Conservation (phyloP, 106 monocot species). For the Dactylorhiza incarnata region DNA sequence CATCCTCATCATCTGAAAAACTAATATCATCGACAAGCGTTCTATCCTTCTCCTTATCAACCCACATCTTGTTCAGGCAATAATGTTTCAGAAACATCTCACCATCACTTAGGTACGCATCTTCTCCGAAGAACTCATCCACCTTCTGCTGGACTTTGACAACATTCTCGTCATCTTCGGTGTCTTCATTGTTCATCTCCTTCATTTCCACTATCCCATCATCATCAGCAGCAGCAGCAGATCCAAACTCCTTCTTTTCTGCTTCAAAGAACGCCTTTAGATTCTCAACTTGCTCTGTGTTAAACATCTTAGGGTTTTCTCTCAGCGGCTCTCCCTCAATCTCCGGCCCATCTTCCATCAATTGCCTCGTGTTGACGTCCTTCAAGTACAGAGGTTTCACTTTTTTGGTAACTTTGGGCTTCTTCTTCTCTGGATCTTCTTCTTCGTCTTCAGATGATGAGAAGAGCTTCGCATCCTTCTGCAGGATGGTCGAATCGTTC, state of each 20-base stretch:
- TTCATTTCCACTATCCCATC: constrained; percentile 52
- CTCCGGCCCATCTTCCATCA: constrained; percentile 80
- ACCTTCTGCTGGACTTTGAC: constrained; percentile 36
- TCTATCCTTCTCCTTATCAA: constrained; percentile 35
- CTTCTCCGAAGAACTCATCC: constrained; percentile 63
- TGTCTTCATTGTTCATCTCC: constrained; percentile 17
- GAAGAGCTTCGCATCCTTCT: constrained; percentile 53
- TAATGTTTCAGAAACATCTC: constrained; percentile 78
- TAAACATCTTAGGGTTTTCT: constrained; percentile 40
- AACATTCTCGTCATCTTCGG: constrained; percentile 25
- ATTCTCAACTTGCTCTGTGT: constrained; percentile 56
- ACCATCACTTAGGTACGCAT: constrained; percentile 43
- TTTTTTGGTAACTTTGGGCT: constrained; percentile 27
- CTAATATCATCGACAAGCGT: constrained; percentile 21
- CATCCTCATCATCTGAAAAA: constrained; percentile 79
- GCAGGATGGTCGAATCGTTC: constrained; percentile 43
- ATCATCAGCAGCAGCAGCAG: constrained; percentile 30
- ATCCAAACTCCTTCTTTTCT: constrained; percentile 33
- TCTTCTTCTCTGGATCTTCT: constrained; percentile 7
- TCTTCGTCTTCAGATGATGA: constrained; percentile 35
- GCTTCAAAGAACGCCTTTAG: constrained; percentile 64
- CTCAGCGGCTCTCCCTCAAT: constrained; percentile 19
- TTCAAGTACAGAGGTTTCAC: constrained; percentile 82
- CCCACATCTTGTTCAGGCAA: constrained; percentile 54
- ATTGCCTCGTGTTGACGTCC: constrained; percentile 61